A percentile compares a stretch with the other conserved stretches of the same genome.
These are phyloP conservation scores for Monotropa hypopitys DNA, from an alignment of 179 eudicot genomes.

Conservation along the genomic window DNA sequence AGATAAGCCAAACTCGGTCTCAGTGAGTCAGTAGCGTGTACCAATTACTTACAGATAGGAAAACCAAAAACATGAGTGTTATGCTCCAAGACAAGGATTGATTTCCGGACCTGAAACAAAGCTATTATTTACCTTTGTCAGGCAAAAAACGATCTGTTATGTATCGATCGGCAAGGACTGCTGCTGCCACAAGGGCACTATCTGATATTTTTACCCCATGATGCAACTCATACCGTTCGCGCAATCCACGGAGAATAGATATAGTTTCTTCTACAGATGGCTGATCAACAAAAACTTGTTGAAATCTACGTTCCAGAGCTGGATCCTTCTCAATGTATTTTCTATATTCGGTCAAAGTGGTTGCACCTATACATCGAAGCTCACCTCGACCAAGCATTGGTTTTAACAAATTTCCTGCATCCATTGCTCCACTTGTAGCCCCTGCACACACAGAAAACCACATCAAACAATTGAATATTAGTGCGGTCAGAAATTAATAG, in stretches of 20 bases:
- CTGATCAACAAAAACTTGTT: slow-evolving; percentile 83
- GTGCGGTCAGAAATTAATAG: no score
- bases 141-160: slow-evolving; percentile 92
- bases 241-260: slow-evolving; percentile 89
- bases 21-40: neutral
- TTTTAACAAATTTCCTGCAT: slow-evolving; percentile 80
- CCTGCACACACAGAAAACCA: slow-evolving; percentile 24
- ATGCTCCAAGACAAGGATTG: neutral
- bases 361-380: slow-evolving; percentile 89
- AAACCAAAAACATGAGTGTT: neutral
- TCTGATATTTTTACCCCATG: slow-evolving; percentile 98
- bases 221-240: slow-evolving; percentile 92
- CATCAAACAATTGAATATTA: neutral
- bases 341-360: slow-evolving; percentile 78
- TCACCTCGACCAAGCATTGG: slow-evolving; percentile 99
- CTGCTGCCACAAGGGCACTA: slow-evolving; percentile 85
- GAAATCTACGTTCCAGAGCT: slow-evolving; percentile 93
- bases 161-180: slow-evolving; percentile 88
- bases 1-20: neutral
- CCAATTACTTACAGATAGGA: neutral
- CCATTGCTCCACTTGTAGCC: slow-evolving; percentile 91
- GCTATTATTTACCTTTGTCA: slow-evolving; percentile 59
- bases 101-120: neutral
- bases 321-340: slow-evolving; percentile 92
- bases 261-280: slow-evolving; percentile 93